phyloP scores from a whole-genome alignment of 148 eudicot genomes.

The Nyssa sinensis region DNA sequence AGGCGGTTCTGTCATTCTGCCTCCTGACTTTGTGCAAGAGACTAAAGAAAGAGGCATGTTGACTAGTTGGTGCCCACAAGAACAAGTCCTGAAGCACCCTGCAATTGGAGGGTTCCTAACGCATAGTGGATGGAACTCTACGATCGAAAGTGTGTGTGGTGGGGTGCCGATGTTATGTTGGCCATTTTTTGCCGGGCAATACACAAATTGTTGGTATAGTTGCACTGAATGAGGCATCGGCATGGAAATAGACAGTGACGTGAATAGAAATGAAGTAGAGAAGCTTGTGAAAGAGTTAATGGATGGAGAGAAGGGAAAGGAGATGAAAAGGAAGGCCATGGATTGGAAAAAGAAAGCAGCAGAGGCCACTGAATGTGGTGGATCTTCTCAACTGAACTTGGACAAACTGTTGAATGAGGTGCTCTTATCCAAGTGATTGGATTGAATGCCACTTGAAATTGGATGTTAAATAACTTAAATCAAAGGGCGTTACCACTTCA shows the following conservation, averaged over 20 bases:
- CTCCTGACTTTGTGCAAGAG: conserved; percentile 33
- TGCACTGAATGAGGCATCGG: conserved; percentile 30
- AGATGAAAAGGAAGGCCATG: conserved; percentile 28
- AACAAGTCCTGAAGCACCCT: too few relatives aligned
- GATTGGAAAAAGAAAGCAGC: conserved; percentile 29
- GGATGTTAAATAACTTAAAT: too few relatives aligned
- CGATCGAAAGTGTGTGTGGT: too few relatives aligned
- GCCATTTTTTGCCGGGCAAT: conserved; percentile 42
- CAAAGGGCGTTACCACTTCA: too few relatives aligned
- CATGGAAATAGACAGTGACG: too few relatives aligned
- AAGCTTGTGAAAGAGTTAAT: conserved; percentile 30
- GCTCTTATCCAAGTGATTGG: too few relatives aligned
- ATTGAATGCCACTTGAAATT: too few relatives aligned
- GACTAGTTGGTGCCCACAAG: conserved; percentile 46
- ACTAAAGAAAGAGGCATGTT: conserved; percentile 33
- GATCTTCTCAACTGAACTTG: too few relatives aligned
- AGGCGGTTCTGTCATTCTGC: conserved; percentile 24
- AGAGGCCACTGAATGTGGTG: too few relatives aligned
- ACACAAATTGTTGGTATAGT: conserved; percentile 31
- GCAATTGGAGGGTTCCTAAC: conserved; percentile 33
- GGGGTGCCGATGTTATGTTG: conserved; percentile 42
- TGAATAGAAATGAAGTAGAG: conserved; percentile 30
- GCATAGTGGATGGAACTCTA: too few relatives aligned
- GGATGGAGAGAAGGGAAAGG: conserved; percentile 33
- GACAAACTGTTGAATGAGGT: conserved; percentile 20